These are phyloP conservation scores for Wickerhamiella kurtzmanii DNA, from an alignment of 805 yeast species.

Conservation along the genomic window DNA sequence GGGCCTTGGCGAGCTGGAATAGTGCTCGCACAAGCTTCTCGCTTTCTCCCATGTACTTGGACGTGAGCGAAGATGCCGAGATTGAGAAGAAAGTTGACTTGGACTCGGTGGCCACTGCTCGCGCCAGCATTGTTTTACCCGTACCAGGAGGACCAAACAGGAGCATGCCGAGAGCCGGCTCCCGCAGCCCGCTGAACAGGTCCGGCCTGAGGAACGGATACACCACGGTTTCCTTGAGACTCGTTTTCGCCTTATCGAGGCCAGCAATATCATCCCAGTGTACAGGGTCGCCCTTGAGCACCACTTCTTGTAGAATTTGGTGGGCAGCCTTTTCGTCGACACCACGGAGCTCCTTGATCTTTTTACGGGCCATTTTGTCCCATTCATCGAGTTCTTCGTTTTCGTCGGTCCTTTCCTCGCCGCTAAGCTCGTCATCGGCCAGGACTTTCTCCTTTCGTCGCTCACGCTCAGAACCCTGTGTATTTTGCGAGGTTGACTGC, in stretches of 20 bases:
- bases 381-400: constrained; percentile 20
- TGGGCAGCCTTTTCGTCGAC: constrained; percentile 68
- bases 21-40: constrained; percentile 86
- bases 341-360: constrained; percentile 35
- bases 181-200: constrained; percentile 75
- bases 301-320: constrained; percentile 77
- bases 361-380: constrained; percentile 24
- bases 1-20: constrained; percentile 66
- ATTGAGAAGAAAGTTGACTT: constrained; percentile 85
- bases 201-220: constrained; percentile 93
- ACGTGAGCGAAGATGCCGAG: constrained; percentile 78
- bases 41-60: constrained; percentile 74
- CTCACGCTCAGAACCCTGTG: constrained; percentile 2
- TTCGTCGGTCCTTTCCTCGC: constrained; percentile 3
- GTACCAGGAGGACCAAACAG: constrained; percentile 99
- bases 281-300: constrained; percentile 80
- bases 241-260: constrained; percentile 69
- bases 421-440: constrained; percentile 7
- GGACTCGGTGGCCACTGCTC: constrained; percentile 94
- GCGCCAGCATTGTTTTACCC: constrained; percentile 92
- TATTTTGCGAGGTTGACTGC: neutral
- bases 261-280: constrained; percentile 96
- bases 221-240: constrained; percentile 87
- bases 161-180: constrained; percentile 93
- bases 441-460: constrained; percentile 1